Conservation (phyloP, 2,329 filamentous ascomycete genomes). For the Pseudocercospora musae region DNA sequence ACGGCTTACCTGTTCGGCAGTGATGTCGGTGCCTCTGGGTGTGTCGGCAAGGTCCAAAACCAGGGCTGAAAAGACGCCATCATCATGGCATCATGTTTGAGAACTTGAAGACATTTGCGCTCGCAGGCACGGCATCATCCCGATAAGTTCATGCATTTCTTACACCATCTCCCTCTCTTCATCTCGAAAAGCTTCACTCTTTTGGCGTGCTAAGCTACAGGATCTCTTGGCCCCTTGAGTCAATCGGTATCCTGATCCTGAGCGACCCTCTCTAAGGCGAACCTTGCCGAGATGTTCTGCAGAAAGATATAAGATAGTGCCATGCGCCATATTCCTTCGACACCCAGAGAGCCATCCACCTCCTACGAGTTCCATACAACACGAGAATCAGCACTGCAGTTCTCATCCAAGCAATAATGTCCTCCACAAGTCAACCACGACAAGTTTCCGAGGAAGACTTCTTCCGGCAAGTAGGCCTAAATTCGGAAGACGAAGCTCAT, state of each 20-base stretch:
- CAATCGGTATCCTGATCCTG: not conserved
- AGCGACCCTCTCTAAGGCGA: not conserved
- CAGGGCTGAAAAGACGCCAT: slow-evolving; percentile 19
- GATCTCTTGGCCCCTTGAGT: not conserved
- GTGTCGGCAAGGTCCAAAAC: slow-evolving; percentile 4
- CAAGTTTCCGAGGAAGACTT: not conserved
- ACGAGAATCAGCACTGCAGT: not conserved
- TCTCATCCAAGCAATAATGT: not conserved
- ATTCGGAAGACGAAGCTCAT: not conserved
- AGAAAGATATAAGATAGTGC: not conserved
- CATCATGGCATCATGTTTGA: not conserved
- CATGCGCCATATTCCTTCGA: not conserved
- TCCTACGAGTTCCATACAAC: not conserved
- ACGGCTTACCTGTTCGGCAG: slow-evolving; percentile 9
- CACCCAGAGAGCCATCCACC: slow-evolving; percentile 4
- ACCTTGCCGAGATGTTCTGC: not conserved
- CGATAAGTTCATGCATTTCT: not conserved
- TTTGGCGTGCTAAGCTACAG: not conserved
- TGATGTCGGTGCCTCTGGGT: slow-evolving; percentile 1
- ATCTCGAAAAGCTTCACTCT: not conserved
- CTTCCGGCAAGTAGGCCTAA: slow-evolving; percentile 2
- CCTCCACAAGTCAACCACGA: not conserved
- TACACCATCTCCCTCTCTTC: not conserved
- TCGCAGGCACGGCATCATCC: no score
- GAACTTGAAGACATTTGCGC: not conserved